Base-by-base conservation (phyloP, 352 stramenopile genomes). In the Hyaloperonospora arabidopsidis region DNA sequence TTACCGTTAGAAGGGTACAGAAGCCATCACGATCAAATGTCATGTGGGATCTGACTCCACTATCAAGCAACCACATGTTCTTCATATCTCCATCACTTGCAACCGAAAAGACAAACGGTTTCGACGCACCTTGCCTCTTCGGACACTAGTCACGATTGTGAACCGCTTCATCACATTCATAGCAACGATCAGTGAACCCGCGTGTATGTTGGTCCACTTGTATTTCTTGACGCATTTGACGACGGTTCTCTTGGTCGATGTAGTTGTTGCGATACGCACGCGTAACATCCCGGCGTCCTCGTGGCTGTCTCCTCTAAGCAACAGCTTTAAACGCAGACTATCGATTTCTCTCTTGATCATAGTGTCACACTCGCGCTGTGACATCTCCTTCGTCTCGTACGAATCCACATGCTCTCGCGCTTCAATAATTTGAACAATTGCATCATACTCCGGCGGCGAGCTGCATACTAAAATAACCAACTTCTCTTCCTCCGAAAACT, bases 341-440 rank as follows among this genome's bases (percentile, higher is more conserved):
- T 39, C 45, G 10, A 15, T 50, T n/a, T 56, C 25, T 65, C 46
- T 10, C 46, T 54, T 47, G 32, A 53, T 21, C 1, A 68, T 17
- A 2, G 35, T 57, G 1, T 56, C 28, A 12, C 29, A 65, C 17
- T 63, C 55, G 1, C 61, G 25, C 5, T 38, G 54, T 1, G 65
- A 40, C 61, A 65, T 68, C 39, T 65, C 45, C 21, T 68, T 65
- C 0, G 49, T 35, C 1, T 60, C 55, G 7, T 61, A 10, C 8
- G 65, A 36, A 13, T 23, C 52, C 11, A 60, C 46, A 14, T 34
- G 41, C 1, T 19, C 35, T 2, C 55, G 23, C 17, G 25, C 39
- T 25, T 68, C 56, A 15, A 57, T 58, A 39, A 61, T 59, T 12
- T 53, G 54, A 0, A 64, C 45, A 49, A 68, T 68, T 1, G 12